Conservation (phyloP, 495 filamentous ascomycete species). For the Cairneyella variabilis region DNA sequence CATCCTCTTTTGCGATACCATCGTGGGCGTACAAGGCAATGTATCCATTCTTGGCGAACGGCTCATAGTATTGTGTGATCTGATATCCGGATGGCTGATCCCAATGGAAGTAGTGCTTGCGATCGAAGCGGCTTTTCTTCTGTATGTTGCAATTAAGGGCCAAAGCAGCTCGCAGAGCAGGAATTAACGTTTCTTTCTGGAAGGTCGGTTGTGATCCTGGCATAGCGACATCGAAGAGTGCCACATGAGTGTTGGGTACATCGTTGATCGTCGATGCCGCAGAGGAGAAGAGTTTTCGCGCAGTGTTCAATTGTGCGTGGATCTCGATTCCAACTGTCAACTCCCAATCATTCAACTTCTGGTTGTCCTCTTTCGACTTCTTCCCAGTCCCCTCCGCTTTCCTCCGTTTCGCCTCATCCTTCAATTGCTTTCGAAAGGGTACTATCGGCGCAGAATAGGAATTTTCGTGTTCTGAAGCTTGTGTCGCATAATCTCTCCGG, state of each 20-base stretch:
- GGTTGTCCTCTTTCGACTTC: constrained; percentile 42
- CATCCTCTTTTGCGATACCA: constrained; percentile 69
- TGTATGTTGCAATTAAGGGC: constrained; percentile 79
- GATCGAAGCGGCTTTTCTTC: constrained; percentile 74
- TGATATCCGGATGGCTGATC: constrained; percentile 96
- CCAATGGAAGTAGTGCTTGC: constrained; percentile 99
- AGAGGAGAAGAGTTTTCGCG: constrained; percentile 77
- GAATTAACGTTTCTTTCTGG: constrained; percentile 77
- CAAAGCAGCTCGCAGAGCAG: constrained; percentile 83
- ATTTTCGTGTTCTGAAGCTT: background rate
- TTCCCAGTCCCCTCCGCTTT: constrained; percentile 28
- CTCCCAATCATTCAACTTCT: constrained; percentile 67
- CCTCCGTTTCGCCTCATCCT: constrained; percentile 61
- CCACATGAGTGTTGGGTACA: constrained; percentile 76
- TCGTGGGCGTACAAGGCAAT: constrained; percentile 70
- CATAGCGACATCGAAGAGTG: constrained; percentile 83
- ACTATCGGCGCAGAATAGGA: constrained; percentile 19
- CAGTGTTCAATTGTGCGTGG: constrained; percentile 90
- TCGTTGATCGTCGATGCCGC: constrained; percentile 68
- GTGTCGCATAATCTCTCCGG: constrained; percentile 13
- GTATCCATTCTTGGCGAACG: constrained; percentile 75
- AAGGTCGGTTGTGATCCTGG: constrained; percentile 87
- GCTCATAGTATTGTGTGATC: constrained; percentile 92
- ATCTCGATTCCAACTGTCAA: constrained; percentile 95
- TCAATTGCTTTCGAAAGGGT: constrained; percentile 70